phyloP scores from a whole-genome alignment of 2,329 filamentous ascomycete genomes.

The Ceratocystis lukuohia region DNA sequence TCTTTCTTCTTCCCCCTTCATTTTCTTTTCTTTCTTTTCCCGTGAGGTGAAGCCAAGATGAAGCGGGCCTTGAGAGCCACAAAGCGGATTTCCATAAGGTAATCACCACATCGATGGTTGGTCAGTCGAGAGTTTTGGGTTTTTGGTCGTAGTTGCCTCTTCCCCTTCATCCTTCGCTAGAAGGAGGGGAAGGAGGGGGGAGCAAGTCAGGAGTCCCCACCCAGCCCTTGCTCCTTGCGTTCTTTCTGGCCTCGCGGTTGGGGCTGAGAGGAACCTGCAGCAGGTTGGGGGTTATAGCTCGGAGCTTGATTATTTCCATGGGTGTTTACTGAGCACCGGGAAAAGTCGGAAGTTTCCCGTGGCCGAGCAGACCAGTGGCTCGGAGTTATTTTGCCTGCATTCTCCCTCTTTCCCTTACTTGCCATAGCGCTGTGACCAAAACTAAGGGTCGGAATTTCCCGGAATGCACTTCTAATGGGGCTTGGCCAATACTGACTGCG shows the following conservation, averaged over 20 bases:
- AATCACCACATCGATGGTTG: slow-evolving; percentile 3
- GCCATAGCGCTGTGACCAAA: not conserved
- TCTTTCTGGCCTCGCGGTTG: slow-evolving; percentile 1
- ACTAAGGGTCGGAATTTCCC: not conserved
- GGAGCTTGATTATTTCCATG: not conserved
- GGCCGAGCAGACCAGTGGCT: not conserved
- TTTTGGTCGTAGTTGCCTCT: not conserved
- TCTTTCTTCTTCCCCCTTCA: not conserved
- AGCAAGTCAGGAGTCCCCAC: not conserved
- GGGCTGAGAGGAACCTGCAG: slow-evolving; percentile 1
- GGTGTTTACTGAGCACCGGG: not conserved
- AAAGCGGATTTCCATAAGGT: slow-evolving; percentile 1
- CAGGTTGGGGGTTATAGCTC: not conserved
- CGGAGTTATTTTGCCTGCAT: not conserved
- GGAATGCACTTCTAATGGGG: not conserved
- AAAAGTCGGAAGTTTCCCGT: not conserved
- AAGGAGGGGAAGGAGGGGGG: not conserved
- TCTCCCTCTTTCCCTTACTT: not conserved
- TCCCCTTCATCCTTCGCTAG: not conserved
- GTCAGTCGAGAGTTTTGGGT: not conserved
- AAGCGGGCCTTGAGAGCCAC: slow-evolving; percentile 3
- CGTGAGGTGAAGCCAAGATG: not conserved
- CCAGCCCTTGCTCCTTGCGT: not conserved
- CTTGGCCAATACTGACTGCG: not conserved
- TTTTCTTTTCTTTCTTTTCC: no score